Evolutionary conservation across 257 asterid species (phyloP), one percentile per base, ranked within the genome.

Genomic region (Nicotiana otophora): DNA sequence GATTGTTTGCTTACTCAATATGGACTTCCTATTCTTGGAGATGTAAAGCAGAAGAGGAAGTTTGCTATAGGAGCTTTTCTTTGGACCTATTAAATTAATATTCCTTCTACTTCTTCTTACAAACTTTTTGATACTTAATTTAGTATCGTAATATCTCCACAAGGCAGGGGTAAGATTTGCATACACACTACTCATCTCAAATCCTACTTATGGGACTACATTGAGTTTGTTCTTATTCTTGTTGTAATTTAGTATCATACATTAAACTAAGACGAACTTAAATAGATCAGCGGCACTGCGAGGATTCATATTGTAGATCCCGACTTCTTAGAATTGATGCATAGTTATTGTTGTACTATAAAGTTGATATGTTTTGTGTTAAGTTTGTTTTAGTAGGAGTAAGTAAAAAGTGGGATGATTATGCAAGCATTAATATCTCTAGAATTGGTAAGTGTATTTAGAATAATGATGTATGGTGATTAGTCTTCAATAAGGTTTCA

Each of bases 61-160:
- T 79, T 83, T 57, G 86, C 83, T 80, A 83, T 83, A 81, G 86
- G 86, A 67, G 86, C 86, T 67, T 83, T 78, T 53, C 82, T 83
- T 30, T 83, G 86, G 86, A 20, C 83, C 28, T 42, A 57, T 63
- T 79, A 39, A 42, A 74, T 70, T 60, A 60, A 19, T 9, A 23
- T 23, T 3, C 7, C 34, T 10, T 26, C 34, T 62, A 62, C 34
- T 23, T 60, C 31, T 8, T 28, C 17, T 26, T 10, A 10, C 34
- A 62, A 10, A 16, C 5, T 61, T 62, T 20, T 10, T 48, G 4
- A 51, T 51, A 36, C 46, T 7, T 39, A 39, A 39, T 39, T 7
- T 51, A 51, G 57, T 51, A 51, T 51, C 17, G 10, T 36, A 36
- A 36, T 36, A 36, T 7, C 10, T 7, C 6, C 2, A 1, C 0